Base-by-base conservation (phyloP, 2,329 filamentous ascomycete species). In the Xylariaceae sp. region DNA sequence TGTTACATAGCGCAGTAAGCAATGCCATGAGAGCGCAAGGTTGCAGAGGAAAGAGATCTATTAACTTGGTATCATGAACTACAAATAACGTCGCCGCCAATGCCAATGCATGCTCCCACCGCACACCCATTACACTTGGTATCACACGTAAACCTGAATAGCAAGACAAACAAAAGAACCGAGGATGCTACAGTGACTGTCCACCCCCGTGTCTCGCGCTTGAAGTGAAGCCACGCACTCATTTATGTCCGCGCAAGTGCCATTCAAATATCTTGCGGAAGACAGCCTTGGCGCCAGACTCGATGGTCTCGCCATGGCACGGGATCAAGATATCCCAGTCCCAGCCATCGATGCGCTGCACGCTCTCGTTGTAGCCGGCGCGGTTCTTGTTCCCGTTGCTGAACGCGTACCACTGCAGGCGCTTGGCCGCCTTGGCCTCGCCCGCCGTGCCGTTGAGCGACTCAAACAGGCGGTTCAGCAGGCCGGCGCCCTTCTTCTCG, bases 261-360 rank as follows among this genome's bases (percentile, higher is more conserved):
- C 90, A 96, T 55, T 77, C 76, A 65, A 95, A 88, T 11, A 94
- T 73, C 63, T 86, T 87, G 55, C 76, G 69, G 51, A 91, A 95
- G 13, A 87, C 71, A 9, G 75, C 76, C 72, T 94, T 95, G 9
- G 78, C 89, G 48, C 71, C 64, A 2, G 69, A 72, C 62, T 93
- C 84, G 51, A 97, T 81, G 13, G 87, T 83, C 67, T 98, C 93
- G 8, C 93, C 93, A 65, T 98, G 93, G 62, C 91, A 97, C 1
- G 91, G 89, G 45, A 98, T 82, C 38, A 97, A 73, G 30, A 82
- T 82, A 50, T 84, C 79, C 61, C 96, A 95, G 44, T 91, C 84
- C 91, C 91, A 98, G 41, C 65, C 61, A 39, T 81, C 72, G 48
- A 97, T 91, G 45, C 75, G 74, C 52, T 65, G 68, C 31, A 89